Evolutionary conservation across 164 flowering plant genomes (phyloP).

Genomic region (Dillenia turbinata): DNA sequence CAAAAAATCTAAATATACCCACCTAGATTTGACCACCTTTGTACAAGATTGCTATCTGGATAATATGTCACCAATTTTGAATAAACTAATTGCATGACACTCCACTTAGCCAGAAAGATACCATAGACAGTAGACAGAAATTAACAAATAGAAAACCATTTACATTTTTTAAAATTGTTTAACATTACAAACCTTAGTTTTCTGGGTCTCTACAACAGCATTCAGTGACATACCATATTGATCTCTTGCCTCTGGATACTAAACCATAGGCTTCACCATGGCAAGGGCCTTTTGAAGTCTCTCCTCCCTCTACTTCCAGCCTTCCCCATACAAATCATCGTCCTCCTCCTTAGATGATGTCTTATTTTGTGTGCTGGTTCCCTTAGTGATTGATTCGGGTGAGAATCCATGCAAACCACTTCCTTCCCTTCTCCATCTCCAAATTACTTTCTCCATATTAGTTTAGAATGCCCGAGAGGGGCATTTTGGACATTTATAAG

Average conservation of each 20-base stretch:
- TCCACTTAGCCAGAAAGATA: too few species aligned
- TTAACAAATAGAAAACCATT: too few species aligned
- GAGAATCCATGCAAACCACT: constrained; percentile 86
- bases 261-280: constrained; percentile 93
- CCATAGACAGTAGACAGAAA: too few species aligned
- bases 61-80: too few species aligned
- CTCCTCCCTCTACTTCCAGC: constrained; percentile 80
- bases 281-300: constrained; percentile 83
- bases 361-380: constrained; percentile 17
- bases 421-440: constrained; percentile 98
- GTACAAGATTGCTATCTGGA: too few species aligned
- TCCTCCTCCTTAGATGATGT: constrained; percentile 65
- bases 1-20: too few species aligned
- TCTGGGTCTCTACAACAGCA: constrained; percentile 62
- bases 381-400: constrained; percentile 45
- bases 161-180: too few species aligned
- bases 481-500: too few species aligned
- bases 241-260: constrained; percentile 87
- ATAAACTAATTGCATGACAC: too few species aligned
- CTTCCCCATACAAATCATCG: constrained; percentile 84
- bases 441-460: constrained; percentile 67
- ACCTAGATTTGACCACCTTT: too few species aligned
- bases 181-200: constrained; percentile 50
- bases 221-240: constrained; percentile 79
- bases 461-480: too few species aligned